Conservation (phyloP, 768 basidiomycete species). For the Xerocomellus amylosporus region DNA sequence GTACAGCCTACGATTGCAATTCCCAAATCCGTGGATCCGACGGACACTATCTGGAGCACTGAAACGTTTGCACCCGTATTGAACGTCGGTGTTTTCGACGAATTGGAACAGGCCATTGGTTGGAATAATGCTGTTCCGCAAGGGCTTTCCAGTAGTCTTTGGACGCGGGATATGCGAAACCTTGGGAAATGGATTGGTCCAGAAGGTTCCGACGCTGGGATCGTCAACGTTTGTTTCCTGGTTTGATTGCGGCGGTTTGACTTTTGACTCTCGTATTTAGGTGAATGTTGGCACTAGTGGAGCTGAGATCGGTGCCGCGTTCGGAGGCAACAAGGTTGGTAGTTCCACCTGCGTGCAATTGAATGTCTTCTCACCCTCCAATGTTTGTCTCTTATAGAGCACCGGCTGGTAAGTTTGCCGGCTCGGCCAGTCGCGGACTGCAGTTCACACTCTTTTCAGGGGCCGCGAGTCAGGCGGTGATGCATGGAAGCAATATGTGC, state of each 20-base stretch:
- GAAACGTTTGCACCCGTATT: constrained; percentile 91
- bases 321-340: constrained; percentile 88
- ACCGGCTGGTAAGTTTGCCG: constrained; percentile 67
- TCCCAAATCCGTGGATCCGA: constrained; percentile 53
- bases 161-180: constrained; percentile 82
- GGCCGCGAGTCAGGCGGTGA: constrained; percentile 97
- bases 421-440: constrained; percentile 14
- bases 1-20: constrained; percentile 85
- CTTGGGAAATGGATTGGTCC: constrained; percentile 93
- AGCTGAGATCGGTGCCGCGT: constrained; percentile 80
- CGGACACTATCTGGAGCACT: constrained; percentile 64
- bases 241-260: not conserved
- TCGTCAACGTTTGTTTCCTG: constrained; percentile 70
- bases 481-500: constrained; percentile 97
- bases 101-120: constrained; percentile 79
- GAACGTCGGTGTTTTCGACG: constrained; percentile 82
- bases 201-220: constrained; percentile 85
- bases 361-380: constrained; percentile 11
- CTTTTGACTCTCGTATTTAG: constrained; percentile 28
- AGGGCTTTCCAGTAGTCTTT: constrained; percentile 89
- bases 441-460: constrained; percentile 42
- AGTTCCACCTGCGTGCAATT: constrained; percentile 9
- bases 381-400: constrained; percentile 46
- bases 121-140: constrained; percentile 91
- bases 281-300: constrained; percentile 69